phyloP scores from a whole-genome alignment of 1,284 basidiomycete genomes.

The Ustilago vetiveriae region DNA sequence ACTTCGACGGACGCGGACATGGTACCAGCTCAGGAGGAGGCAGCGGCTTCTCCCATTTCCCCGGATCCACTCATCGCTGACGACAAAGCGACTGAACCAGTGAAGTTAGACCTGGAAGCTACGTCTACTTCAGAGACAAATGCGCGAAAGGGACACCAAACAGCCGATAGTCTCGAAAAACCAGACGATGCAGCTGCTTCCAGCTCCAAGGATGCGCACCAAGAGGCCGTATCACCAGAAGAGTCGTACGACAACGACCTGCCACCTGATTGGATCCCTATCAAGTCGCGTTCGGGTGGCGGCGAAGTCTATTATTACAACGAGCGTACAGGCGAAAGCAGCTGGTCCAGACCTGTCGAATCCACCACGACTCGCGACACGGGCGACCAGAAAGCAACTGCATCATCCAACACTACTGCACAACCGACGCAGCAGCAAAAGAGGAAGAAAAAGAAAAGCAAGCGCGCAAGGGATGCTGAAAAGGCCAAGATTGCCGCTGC shows the following conservation, averaged over 20 bases:
- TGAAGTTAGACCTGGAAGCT: too few relatives aligned
- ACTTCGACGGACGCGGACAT: neutral
- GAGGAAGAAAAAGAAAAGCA: slow-evolving; percentile 33
- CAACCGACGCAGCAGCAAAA: neutral
- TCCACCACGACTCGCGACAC: slow-evolving; percentile 6
- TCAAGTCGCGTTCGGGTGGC: slow-evolving; percentile 24
- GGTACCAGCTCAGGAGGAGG: too few relatives aligned
- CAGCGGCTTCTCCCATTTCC: too few relatives aligned
- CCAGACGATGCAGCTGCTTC: too few relatives aligned
- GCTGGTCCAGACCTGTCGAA: slow-evolving; percentile 24
- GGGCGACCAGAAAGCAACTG: neutral
- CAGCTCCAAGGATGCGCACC: too few relatives aligned
- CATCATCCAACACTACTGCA: neutral
- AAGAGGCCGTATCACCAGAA: too few relatives aligned
- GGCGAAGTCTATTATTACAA: slow-evolving; percentile 49
- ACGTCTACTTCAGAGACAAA: too few relatives aligned
- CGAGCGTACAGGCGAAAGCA: slow-evolving; percentile 38
- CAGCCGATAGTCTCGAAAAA: too few relatives aligned
- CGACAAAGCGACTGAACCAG: too few relatives aligned
- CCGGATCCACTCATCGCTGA: too few relatives aligned
- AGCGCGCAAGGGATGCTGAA: slow-evolving; percentile 17
- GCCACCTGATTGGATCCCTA: slow-evolving; percentile 28
- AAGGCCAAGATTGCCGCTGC: slow-evolving; percentile 8
- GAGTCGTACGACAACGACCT: too few relatives aligned
- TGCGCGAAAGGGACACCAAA: too few relatives aligned